These are phyloP conservation scores for Zelonia costaricensis DNA, from an alignment of 208 protist species.

Conservation along the genomic window DNA sequence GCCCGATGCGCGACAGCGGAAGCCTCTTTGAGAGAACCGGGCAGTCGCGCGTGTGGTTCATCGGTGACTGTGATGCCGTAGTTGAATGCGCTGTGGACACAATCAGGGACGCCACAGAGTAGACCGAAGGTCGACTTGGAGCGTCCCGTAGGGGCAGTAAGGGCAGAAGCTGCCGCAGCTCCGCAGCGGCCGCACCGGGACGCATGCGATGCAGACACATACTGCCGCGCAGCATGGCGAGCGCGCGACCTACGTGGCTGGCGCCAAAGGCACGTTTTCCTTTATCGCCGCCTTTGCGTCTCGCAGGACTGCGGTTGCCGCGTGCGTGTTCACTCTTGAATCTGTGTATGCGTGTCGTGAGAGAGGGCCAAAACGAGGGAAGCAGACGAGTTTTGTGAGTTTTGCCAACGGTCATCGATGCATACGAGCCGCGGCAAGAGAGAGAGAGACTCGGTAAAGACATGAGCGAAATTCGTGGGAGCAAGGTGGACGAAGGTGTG, in stretches of 20 bases:
- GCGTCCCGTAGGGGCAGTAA: constrained; percentile 10
- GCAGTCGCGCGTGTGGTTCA: constrained; percentile 45
- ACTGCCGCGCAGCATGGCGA: constrained; percentile 14
- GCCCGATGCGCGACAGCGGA: constrained; percentile 45
- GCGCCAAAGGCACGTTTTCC: neutral
- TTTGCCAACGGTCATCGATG: too few relatives aligned
- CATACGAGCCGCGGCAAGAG: too few relatives aligned
- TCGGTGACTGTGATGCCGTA: constrained; percentile 6
- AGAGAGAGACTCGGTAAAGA: too few relatives aligned
- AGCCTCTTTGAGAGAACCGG: constrained; percentile 46
- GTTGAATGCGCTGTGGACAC: constrained; percentile 30
- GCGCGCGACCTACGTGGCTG: neutral
- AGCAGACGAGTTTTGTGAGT: too few relatives aligned
- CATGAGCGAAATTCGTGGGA: too few relatives aligned
- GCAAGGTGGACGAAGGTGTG: too few relatives aligned
- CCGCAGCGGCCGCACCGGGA: constrained; percentile 17
- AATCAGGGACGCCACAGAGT: constrained; percentile 40
- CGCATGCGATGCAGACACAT: constrained; percentile 1
- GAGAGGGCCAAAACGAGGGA: too few relatives aligned
- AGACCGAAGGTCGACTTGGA: neutral
- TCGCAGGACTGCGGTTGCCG: too few relatives aligned
- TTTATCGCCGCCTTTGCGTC: too few relatives aligned
- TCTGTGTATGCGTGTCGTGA: too few relatives aligned
- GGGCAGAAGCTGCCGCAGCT: constrained; percentile 26
- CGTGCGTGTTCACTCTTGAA: too few relatives aligned